Percentiles rank a stretch among this genome's conserved stretches.
These are phyloP conservation scores for Lentinula lateritia DNA, from an alignment of 768 basidiomycete genomes.

Conservation along the genomic window DNA sequence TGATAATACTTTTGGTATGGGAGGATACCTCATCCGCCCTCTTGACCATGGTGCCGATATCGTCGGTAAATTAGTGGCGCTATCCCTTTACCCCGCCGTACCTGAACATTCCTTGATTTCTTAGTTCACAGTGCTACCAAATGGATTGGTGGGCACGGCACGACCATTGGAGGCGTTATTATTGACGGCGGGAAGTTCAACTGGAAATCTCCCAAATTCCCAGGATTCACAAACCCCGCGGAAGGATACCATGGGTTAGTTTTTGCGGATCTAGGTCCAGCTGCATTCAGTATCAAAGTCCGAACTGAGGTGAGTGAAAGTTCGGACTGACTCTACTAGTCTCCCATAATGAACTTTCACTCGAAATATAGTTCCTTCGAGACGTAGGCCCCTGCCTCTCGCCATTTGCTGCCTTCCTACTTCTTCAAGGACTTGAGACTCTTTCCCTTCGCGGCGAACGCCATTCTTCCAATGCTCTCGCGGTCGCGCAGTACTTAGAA, in stretches of 20 bases:
- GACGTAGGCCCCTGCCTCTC: conserved; percentile 46
- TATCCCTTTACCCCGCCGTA: background rate
- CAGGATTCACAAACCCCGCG: conserved; percentile 47
- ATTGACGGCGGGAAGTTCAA: conserved; percentile 43
- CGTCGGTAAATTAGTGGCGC: conserved; percentile 20
- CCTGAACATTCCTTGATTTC: background rate
- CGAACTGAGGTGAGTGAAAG: conserved; percentile 26
- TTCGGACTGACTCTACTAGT: background rate
- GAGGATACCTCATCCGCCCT: conserved; percentile 20
- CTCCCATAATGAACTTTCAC: background rate
- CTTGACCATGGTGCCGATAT: conserved; percentile 18
- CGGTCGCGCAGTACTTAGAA: conserved; percentile 37
- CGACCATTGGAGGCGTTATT: conserved; percentile 3
- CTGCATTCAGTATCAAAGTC: conserved; percentile 47
- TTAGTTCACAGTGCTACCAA: conserved; percentile 57
- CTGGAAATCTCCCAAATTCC: conserved; percentile 49
- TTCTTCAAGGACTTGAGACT: conserved; percentile 57
- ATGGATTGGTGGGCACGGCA: conserved; percentile 59
- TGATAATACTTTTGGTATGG: conserved; percentile 61
- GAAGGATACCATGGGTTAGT: conserved; percentile 53
- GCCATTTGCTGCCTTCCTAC: conserved; percentile 52
- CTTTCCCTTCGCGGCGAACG: conserved; percentile 54
- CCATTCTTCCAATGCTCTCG: conserved; percentile 52
- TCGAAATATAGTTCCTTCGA: conserved; percentile 33
- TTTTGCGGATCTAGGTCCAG: conserved; percentile 45